A percentile compares a stretch with the other conserved stretches of the same genome.
Evolutionary conservation across 352 stramenopile species (phyloP).

Genomic region (Globisporangium yorkense): DNA sequence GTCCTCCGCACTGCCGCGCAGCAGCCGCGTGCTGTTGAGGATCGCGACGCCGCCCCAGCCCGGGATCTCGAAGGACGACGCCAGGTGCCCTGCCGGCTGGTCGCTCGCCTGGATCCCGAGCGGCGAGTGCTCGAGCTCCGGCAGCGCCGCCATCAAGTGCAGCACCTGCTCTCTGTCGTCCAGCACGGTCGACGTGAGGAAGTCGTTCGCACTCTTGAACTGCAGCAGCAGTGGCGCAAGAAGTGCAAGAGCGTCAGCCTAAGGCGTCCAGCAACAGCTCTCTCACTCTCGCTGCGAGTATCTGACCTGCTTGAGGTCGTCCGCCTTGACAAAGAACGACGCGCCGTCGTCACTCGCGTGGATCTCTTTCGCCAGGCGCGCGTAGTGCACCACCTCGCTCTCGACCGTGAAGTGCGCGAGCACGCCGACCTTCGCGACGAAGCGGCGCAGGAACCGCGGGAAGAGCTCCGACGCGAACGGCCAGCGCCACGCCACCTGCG

Average conservation of each 20-base stretch:
- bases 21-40: slow-evolving; percentile 27
- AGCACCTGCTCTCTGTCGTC: slow-evolving; percentile 69
- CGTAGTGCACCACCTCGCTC: slow-evolving; percentile 64
- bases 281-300: no score
- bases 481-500: slow-evolving; percentile 35
- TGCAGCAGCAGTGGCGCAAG: slow-evolving; percentile 12
- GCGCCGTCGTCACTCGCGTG: slow-evolving; percentile 21
- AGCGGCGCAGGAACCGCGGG: slow-evolving; percentile 30
- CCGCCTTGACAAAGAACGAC: slow-evolving; percentile 37
- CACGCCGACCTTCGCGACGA: slow-evolving; percentile 42
- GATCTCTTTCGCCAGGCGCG: slow-evolving; percentile 51
- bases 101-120: slow-evolving; percentile 38
- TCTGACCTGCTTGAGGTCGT: slow-evolving; percentile 63
- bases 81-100: slow-evolving; percentile 12
- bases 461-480: slow-evolving; percentile 27
- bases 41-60: slow-evolving; percentile 61
- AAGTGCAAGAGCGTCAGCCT: not conserved
- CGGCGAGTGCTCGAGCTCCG: slow-evolving; percentile 34
- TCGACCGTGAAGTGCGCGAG: slow-evolving; percentile 71
- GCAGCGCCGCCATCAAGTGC: slow-evolving; percentile 72
- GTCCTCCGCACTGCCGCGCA: not conserved
- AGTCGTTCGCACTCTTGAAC: slow-evolving; percentile 81
- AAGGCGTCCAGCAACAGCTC: not conserved
- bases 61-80: slow-evolving; percentile 67
- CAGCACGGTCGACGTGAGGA: slow-evolving; percentile 54